phyloP scores from a whole-genome alignment of 2,329 filamentous ascomycete genomes.

The Whalleya microplaca region DNA sequence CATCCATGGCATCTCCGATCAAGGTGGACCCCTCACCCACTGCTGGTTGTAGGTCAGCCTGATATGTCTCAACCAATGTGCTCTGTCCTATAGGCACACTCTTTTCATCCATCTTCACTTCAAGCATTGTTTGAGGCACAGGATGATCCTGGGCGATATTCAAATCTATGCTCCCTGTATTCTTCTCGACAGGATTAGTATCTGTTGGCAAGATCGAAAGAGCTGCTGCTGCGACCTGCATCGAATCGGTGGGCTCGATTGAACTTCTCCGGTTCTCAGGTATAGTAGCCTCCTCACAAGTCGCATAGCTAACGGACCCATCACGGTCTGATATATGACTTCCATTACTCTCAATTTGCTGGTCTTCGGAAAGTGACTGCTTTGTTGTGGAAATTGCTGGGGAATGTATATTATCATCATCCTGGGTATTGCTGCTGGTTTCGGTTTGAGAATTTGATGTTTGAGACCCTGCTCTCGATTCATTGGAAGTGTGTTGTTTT shows the following conservation, averaged over 20 bases:
- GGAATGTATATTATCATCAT: not conserved
- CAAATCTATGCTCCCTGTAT: not conserved
- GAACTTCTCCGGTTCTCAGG: not conserved
- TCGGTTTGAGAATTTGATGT: not conserved
- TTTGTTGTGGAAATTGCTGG: not conserved
- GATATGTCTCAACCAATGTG: not conserved
- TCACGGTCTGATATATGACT: not conserved
- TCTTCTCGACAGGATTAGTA: not conserved
- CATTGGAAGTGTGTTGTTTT: not conserved
- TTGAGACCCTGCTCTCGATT: not conserved
- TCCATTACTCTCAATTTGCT: not conserved
- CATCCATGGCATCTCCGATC: conserved; percentile 26
- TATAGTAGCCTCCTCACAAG: not conserved
- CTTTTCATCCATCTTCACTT: conserved; percentile 5
- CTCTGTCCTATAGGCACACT: not conserved
- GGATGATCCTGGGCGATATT: not conserved
- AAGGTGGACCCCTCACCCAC: conserved; percentile 30
- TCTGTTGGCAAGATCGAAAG: not conserved
- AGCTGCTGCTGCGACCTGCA: not conserved
- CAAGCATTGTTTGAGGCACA: conserved; percentile 6
- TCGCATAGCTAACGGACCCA: not conserved
- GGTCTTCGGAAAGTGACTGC: not conserved
- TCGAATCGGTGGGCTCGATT: not conserved
- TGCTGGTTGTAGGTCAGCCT: not conserved
- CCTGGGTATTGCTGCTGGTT: not conserved